These are phyloP conservation scores for Trichoderma lentiforme DNA, from an alignment of 2,329 filamentous ascomycete genomes.

Conservation along the genomic window DNA sequence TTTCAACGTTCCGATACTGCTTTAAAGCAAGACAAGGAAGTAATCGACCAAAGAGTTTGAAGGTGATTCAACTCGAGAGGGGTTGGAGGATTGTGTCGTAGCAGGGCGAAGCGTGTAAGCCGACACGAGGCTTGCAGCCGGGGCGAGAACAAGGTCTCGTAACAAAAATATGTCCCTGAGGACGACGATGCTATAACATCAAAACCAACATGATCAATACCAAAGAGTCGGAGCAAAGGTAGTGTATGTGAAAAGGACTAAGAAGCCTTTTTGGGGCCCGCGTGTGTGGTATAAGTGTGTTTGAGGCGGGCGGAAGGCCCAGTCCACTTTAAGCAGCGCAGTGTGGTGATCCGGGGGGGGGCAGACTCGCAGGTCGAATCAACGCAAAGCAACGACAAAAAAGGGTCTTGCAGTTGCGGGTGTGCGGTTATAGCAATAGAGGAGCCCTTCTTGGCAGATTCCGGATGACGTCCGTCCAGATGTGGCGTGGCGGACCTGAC, in stretches of 20 bases:
- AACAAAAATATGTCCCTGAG: slow-evolving; percentile 33
- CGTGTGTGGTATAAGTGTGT: slow-evolving; percentile 19
- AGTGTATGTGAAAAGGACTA: slow-evolving; percentile 24
- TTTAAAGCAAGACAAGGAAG: not conserved
- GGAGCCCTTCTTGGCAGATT: slow-evolving; percentile 24
- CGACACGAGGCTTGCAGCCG: slow-evolving; percentile 25
- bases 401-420: slow-evolving; percentile 12
- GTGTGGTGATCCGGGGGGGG: slow-evolving; percentile 16
- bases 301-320: slow-evolving; percentile 12
- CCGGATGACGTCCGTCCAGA: slow-evolving; percentile 24
- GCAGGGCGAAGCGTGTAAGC: slow-evolving; percentile 26
- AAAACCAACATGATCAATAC: slow-evolving; percentile 34
- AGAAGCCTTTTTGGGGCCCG: slow-evolving; percentile 17
- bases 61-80: not conserved
- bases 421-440: slow-evolving; percentile 18
- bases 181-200: slow-evolving; percentile 38
- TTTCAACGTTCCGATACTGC: not conserved
- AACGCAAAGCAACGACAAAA: slow-evolving; percentile 1
- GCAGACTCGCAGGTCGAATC: slow-evolving; percentile 10
- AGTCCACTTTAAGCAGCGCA: slow-evolving; percentile 16
- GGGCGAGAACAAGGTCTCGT: slow-evolving; percentile 19
- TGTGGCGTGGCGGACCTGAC: slow-evolving; percentile 21
- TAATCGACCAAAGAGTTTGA: not conserved
- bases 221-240: slow-evolving; percentile 25
- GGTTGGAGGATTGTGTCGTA: slow-evolving; percentile 11